A percentile compares a stretch with the other conserved stretches of the same genome.
phyloP scores from a whole-genome alignment of 106 monocot genomes.

The Acorus calamus region DNA sequence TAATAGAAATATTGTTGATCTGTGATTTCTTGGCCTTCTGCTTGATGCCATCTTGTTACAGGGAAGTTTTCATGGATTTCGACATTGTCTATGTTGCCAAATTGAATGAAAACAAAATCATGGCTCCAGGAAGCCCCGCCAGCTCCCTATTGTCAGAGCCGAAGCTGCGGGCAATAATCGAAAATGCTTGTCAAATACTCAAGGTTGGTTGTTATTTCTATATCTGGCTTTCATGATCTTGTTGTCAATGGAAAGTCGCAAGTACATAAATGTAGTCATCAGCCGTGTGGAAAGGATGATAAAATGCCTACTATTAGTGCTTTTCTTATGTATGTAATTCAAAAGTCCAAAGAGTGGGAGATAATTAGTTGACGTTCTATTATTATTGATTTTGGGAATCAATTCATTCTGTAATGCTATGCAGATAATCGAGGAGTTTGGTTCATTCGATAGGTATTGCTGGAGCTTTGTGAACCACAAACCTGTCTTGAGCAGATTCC shows the following conservation, averaged over 20 bases:
- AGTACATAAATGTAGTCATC: no score
- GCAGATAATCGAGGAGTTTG: conserved; percentile 41
- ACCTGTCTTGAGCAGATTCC: conserved; percentile 25
- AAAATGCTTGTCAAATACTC: conserved; percentile 19
- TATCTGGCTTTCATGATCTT: neutral
- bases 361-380: no score
- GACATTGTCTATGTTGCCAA: conserved; percentile 17
- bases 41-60: neutral
- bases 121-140: conserved; percentile 11
- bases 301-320: no score
- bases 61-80: conserved; percentile 28
- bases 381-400: no score
- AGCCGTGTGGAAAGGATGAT: no score
- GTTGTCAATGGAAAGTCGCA: no score
- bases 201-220: conserved; percentile 6
- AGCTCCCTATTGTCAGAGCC: conserved; percentile 17
- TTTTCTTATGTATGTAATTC: no score
- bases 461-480: conserved; percentile 48
- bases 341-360: no score
- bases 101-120: conserved; percentile 19
- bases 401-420: neutral
- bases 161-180: conserved; percentile 16
- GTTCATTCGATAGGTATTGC: conserved; percentile 36
- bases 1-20: neutral
- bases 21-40: neutral